Base-by-base conservation (phyloP, 2,329 filamentous ascomycete species). In the Colletotrichum tropicicola region DNA sequence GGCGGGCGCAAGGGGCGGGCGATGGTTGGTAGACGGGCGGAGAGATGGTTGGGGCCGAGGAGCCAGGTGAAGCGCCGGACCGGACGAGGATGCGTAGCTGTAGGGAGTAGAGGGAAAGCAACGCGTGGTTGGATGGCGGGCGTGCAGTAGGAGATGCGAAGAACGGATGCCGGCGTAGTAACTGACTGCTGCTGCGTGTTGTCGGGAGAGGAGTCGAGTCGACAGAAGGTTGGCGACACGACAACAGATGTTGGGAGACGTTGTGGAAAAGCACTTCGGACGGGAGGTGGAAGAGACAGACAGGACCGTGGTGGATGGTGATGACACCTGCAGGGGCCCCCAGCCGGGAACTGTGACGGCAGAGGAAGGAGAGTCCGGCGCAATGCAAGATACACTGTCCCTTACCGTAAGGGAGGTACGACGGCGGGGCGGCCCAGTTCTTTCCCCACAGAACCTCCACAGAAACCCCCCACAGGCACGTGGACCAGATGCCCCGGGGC, bases 261-360 rank as follows among this genome's bases (percentile, higher is more conserved):
- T 35, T 15, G 30, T 35, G 30, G 30, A 35, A 43, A 43, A 35
- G 32, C 32, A 35, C 13, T 12, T 12, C 32, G 12, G 13, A 35
- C 13, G 32, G 32, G 12, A 15, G 32, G 12, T 35, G n/a, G n/a
- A 35, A 49, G 30, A 27, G n/a, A 25, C 9, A 37, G 28, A 19
- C 13, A 12, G 55, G 32, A 19, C n/a, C n/a, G n/a, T n/a, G n/a
- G 47, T 44, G 48, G 35, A n/a, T 27, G 44, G 32, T 56, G 62
- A 65, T 62, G 62, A 62, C 62, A 56, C 21, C 53, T 41, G 51
- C 62, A 63, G 60, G 23, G 43, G 30, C 35, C 44, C 61, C 56
- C 47, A 21, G 41, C 49, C 41, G 21, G 23, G 30, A 19, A 52
- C 39, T 23, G 43, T 37, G 21, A 57, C 43, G 15, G 54, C 21